Base-by-base conservation (phyloP, 495 filamentous ascomycete species). In the Talaromyces thailandensis region DNA sequence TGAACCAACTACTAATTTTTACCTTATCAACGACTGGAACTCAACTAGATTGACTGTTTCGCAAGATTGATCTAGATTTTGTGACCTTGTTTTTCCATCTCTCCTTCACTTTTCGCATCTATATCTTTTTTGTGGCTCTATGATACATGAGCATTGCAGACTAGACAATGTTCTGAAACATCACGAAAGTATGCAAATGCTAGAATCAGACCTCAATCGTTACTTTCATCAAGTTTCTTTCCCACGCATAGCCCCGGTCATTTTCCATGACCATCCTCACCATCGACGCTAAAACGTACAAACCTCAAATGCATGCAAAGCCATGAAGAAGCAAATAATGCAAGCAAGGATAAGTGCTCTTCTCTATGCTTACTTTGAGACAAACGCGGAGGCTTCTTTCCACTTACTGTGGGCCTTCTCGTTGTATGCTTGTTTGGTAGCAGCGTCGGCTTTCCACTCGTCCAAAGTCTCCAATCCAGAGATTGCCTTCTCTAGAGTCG, bases 341-440 rank as follows among this genome's bases (percentile, higher is more conserved):
- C 6, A 48, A 21, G 43, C 18, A 48, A 48, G 18, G 21, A 8
- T 8, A 18, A 7, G 43, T 7, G n/a, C 12, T 14, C 51, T 23
- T 4, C 21, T 21, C 1, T 61, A 52, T 8, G 56, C 14, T 23
- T 45, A 52, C n/a, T 26, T 24, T 6, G 56, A 14, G 14, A 11
- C 50, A 65, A 92, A 91, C 6, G 80, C 71, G 1, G 80, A 82
- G 18, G 88, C 86, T 68, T 91, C 82, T 0, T 87, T 86, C 86
- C 90, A 95, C 77, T 84, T 86, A 65, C 78, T 72, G 58, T 76
- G 76, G n/a, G 89, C 89, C 56, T 84, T 84, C 58, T 84, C 72
- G 43, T 81, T 74, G 68, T 91, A 93, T 24, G 75, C 74, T 4
- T 83, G 68, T 63, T 75, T 79, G 18, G 69, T 75, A 29, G 73